Base-by-base conservation (phyloP, 768 basidiomycete species). In the Erythrobasidium yunnanense region DNA sequence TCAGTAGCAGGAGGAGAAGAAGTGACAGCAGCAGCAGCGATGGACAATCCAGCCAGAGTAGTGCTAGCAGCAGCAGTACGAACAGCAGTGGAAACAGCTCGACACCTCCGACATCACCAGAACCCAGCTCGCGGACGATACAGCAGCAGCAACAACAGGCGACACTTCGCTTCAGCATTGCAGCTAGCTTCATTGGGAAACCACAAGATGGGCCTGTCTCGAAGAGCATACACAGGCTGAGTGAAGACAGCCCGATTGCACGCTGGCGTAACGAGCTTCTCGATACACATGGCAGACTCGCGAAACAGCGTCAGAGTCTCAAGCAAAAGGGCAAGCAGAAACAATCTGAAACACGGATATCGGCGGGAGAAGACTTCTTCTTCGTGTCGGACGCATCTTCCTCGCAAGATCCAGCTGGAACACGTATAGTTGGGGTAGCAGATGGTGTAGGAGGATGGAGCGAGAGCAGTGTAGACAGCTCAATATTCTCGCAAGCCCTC, bases 361-460 rank as follows among this genome's bases (percentile, higher is more conserved):
- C 46, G 20, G 47, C 60, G n/a, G 60, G 60, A 20, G 60, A 63
- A n/a, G 60, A 63, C 22, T 63, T 63, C 30, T 63, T 49, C 25
- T 63, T 63, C 47, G 15, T 58, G 6, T 34, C 34, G 25, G 47
- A 47, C n/a, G 47, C 11, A 17, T 13, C 38, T 8, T 45, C 42
- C 23, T 23, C 25, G 29, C 27, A 46, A 47, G 45, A 20, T 45
- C 46, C 25, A 38, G 46, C 32, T 87, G 23, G 74, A n/a, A n/a
- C n/a, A n/a, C n/a, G 88, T 29, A 82, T 86, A 1, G 80, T 95
- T 57, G 90, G 88, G 35, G 83, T 95, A 3, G 88, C 90, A 38
- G 91, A 95, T 71, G 91, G 91, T 23, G 91, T 95, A 1, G 90
- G 90, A 1, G 90, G 91, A 33, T 95, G 91, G 91, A 81, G 82